A percentile compares a stretch with the other conserved stretches of the same genome.
Evolutionary conservation across 2,329 filamentous ascomycete genomes (phyloP).

Genomic region (Karstenula rhodostoma): DNA sequence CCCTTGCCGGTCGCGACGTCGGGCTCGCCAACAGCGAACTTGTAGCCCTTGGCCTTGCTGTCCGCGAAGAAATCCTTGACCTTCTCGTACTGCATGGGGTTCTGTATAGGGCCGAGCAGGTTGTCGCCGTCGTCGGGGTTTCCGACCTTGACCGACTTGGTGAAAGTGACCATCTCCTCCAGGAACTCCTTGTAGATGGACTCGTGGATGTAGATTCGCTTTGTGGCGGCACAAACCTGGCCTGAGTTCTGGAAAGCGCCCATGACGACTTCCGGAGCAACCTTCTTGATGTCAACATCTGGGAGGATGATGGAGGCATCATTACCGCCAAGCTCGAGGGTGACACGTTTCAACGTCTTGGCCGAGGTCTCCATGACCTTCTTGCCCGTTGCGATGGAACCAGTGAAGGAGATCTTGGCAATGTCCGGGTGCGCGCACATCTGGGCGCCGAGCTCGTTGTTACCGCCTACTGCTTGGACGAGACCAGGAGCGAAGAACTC

Average conservation of each 20-base stretch:
- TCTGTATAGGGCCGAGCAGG: constrained; percentile 68
- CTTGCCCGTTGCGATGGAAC: constrained; percentile 68
- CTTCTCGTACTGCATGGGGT: constrained; percentile 70
- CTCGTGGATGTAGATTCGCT: constrained; percentile 50
- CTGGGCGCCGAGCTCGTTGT: constrained; percentile 67
- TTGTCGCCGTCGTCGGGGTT: constrained; percentile 53
- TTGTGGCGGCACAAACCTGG: constrained; percentile 54
- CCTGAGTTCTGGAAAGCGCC: constrained; percentile 65
- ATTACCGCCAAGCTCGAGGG: constrained; percentile 69
- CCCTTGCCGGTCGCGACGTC: constrained; percentile 51
- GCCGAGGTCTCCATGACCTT: constrained; percentile 65
- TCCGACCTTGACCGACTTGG: constrained; percentile 53
- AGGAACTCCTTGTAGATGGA: constrained; percentile 50
- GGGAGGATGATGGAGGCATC: constrained; percentile 67
- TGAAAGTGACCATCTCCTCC: constrained; percentile 55
- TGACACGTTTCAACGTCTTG: constrained; percentile 67
- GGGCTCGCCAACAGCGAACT: constrained; percentile 60
- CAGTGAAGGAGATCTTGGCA: constrained; percentile 71
- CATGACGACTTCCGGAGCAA: constrained; percentile 59
- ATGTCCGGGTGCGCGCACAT: constrained; percentile 67
- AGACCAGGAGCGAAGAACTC: constrained; percentile 69
- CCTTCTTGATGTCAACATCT: constrained; percentile 64
- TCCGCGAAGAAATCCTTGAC: constrained; percentile 66
- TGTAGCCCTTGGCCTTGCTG: constrained; percentile 62
- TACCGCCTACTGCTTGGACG: constrained; percentile 67